Base-by-base conservation (phyloP, 805 yeast species). In the Middelhovenomyces tepae region DNA sequence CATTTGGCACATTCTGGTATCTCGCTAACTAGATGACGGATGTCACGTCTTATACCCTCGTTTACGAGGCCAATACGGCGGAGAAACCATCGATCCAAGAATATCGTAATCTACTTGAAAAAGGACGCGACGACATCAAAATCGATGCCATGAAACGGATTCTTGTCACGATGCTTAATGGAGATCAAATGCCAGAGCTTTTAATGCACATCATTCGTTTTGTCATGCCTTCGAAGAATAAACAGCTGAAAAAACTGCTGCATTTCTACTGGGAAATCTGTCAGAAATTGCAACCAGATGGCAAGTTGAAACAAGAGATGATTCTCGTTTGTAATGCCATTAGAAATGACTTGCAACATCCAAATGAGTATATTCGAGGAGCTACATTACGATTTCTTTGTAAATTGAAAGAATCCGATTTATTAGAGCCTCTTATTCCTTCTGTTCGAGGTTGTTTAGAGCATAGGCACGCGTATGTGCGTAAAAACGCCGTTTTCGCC, bases 211-310 rank as follows among this genome's bases (percentile, higher is more conserved):
- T 91, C 47, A 89, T 91, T 51, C 78, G 98, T 53, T 93, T 84
- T 52, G 89, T 93, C 38, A 86, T 91, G 96, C 98, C 99, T 10
- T 83, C 95, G 11, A 82, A 70, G 51, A 75, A 78, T 61, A 93
- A 91, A 61, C 82, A 78, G 50, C 73, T 93, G 60, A 91, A 91
- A 69, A 91, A 87, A 60, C 68, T 91, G 54, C 67, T 93, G 43
- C 91, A 89, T 53, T 83, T 85, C 51, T 91, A 91, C 65, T 91
- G 97, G 97, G 99, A 91, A 60, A 84, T 89, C 36, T 93, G 95
- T 54, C 93, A 95, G 36, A 93, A 93, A 61, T 66, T 80, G 45
- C 94, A 85, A 48, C 66, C 69, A 22, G 80, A 80, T 34, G 97
- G 97, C 3, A 85, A 84, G 57, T 73, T 93, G 69, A 84, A 84